phyloP scores from a whole-genome alignment of 1,139 yeast genomes.

The Kurtzmaniella quercitrusa region DNA sequence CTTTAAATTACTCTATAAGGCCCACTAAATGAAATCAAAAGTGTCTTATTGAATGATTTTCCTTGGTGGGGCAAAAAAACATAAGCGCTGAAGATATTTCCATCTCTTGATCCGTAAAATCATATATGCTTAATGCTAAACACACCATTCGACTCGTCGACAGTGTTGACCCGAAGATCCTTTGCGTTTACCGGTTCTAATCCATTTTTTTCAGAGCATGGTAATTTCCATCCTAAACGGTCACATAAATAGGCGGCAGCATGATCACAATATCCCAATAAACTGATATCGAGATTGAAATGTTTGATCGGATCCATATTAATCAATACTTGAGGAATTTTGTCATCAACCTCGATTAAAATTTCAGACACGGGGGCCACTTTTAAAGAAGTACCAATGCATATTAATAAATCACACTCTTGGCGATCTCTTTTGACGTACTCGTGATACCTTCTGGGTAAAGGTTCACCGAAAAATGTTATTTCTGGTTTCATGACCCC shows the following conservation, averaged over 20 bases:
- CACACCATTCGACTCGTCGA: constrained; percentile 22
- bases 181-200: constrained; percentile 9
- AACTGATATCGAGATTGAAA: constrained; percentile 73
- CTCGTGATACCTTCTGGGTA: constrained; percentile 73
- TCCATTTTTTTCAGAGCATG: constrained; percentile 38
- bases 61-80: too few species aligned
- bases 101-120: neutral
- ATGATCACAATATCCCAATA: constrained; percentile 87
- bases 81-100: too few species aligned
- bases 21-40: too few species aligned
- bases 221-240: constrained; percentile 63
- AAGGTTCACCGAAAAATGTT: constrained; percentile 87
- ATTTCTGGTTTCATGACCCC: constrained; percentile 97
- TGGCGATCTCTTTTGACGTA: constrained; percentile 54
- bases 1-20: too few species aligned
- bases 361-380: constrained; percentile 97
- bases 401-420: constrained; percentile 75
- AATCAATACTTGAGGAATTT: constrained; percentile 79
- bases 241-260: constrained; percentile 65
- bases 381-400: constrained; percentile 91
- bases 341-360: constrained; percentile 65
- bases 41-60: too few species aligned
- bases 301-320: constrained; percentile 79
- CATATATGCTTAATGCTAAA: constrained; percentile 10
- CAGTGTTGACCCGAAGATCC: constrained; percentile 17